Evolutionary conservation across 306 rosid species (phyloP).

Genomic region (Medicago arabica): DNA sequence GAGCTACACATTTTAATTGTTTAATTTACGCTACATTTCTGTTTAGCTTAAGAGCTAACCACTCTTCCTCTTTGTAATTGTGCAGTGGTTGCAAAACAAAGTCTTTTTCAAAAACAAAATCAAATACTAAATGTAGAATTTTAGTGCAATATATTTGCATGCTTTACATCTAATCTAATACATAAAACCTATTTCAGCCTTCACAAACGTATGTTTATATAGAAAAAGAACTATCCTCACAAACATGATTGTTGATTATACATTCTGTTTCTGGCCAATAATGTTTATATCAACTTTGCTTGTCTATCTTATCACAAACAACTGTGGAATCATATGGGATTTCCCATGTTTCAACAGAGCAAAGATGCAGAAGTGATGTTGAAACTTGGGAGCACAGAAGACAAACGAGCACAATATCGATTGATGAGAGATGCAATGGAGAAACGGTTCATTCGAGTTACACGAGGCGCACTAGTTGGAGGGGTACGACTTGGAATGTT

Average conservation of each 20-base stretch:
- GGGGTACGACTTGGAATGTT: constrained; percentile 93
- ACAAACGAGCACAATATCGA: constrained; percentile 87
- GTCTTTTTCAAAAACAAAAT: not conserved
- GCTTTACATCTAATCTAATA: constrained; percentile 14
- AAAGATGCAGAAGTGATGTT: constrained; percentile 94
- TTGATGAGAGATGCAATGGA: constrained; percentile 98
- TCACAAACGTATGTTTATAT: constrained; percentile 23
- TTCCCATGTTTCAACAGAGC: constrained; percentile 63
- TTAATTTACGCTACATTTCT: not conserved
- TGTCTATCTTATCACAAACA: constrained; percentile 16
- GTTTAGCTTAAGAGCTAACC: constrained; percentile 16
- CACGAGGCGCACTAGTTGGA: constrained; percentile 83
- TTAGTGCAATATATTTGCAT: constrained; percentile 10
- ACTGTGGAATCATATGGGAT: constrained; percentile 29
- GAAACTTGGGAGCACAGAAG: constrained; percentile 94
- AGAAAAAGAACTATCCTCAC: constrained; percentile 3
- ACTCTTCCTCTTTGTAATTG: constrained; percentile 1
- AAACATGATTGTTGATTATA: constrained; percentile 21
- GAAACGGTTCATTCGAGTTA: constrained; percentile 84
- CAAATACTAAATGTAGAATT: constrained; percentile 5
- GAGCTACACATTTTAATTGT: constrained; percentile 18
- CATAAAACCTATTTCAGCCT: constrained; percentile 1
- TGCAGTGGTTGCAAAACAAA: not conserved
- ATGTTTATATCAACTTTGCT: not conserved
- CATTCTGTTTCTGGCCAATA: constrained; percentile 19